A percentile compares a stretch with the other conserved stretches of the same genome.
Conservation (phyloP, 2,329 filamentous ascomycete species). For the Aspergillus pseudonomiae region DNA sequence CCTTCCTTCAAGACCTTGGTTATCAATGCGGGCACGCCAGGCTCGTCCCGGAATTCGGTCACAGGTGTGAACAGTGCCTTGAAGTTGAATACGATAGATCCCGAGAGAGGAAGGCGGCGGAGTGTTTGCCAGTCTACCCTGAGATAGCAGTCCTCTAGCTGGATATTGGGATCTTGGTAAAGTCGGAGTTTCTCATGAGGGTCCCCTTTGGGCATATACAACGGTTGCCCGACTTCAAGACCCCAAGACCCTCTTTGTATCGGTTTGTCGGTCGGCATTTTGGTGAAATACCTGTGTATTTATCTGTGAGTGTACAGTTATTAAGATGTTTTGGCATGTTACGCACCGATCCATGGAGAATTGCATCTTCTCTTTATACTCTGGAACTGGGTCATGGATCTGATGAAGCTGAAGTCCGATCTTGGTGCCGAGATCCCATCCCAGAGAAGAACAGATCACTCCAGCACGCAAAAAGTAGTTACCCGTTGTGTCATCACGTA, state of each 20-base stretch:
- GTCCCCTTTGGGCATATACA: constrained; percentile 73
- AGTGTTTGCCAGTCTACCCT: constrained; percentile 90
- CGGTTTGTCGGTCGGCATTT: constrained; percentile 71
- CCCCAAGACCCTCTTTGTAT: constrained; percentile 88
- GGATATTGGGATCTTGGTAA: constrained; percentile 60
- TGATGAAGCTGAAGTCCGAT: constrained; percentile 69
- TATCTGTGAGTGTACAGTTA: background rate
- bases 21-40: constrained; percentile 70
- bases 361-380: constrained; percentile 86
- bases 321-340: background rate
- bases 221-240: constrained; percentile 72
- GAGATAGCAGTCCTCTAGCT: constrained; percentile 64
- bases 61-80: constrained; percentile 82
- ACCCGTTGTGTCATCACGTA: constrained; percentile 71
- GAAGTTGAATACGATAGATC: constrained; percentile 81
- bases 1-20: constrained; percentile 71
- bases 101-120: constrained; percentile 74
- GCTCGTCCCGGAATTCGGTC: constrained; percentile 69
- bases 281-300: constrained; percentile 71
- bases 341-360: constrained; percentile 80
- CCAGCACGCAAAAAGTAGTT: constrained; percentile 76
- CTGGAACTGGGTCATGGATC: constrained; percentile 75
- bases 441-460: constrained; percentile 75
- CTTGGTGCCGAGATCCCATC: constrained; percentile 77
- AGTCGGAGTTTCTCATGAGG: constrained; percentile 64